phyloP scores from a whole-genome alignment of 2,329 filamentous ascomycete genomes.

The Aspergillus bombycis region DNA sequence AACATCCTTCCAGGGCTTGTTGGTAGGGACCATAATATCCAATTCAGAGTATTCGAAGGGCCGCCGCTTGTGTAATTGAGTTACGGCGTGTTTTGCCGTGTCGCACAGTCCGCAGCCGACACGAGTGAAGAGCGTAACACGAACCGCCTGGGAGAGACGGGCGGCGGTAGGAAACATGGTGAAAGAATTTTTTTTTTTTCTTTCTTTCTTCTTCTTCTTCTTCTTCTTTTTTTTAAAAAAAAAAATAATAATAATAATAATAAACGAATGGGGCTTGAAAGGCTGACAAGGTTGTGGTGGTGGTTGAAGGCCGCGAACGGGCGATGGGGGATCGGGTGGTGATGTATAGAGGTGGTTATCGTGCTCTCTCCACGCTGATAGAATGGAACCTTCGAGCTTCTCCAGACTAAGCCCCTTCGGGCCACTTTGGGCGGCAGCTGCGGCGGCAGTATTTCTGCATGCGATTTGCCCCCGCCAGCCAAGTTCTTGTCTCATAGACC shows the following conservation, averaged over 20 bases:
- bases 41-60: conserved; percentile 61
- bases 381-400: conserved; percentile 47
- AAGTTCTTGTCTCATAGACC: conserved; percentile 8
- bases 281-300: not conserved
- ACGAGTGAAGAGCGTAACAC: conserved; percentile 64
- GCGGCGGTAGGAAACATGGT: conserved; percentile 35
- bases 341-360: not conserved
- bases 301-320: conserved; percentile 1
- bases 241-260: not conserved
- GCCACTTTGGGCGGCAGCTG: conserved; percentile 13
- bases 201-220: no score
- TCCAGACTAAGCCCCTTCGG: conserved; percentile 38
- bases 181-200: not conserved
- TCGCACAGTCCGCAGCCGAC: conserved; percentile 63
- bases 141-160: conserved; percentile 37
- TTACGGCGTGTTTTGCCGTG: conserved; percentile 61
- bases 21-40: conserved; percentile 59
- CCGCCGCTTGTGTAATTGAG: conserved; percentile 55
- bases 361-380: not conserved
- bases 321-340: not conserved
- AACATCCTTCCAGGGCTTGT: conserved; percentile 61
- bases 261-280: not conserved
- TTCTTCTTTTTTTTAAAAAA: no score
- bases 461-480: conserved; percentile 4
- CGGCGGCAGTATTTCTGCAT: conserved; percentile 15